Conservation (phyloP, 805 yeast genomes). For the Candida xyloterini region DNA sequence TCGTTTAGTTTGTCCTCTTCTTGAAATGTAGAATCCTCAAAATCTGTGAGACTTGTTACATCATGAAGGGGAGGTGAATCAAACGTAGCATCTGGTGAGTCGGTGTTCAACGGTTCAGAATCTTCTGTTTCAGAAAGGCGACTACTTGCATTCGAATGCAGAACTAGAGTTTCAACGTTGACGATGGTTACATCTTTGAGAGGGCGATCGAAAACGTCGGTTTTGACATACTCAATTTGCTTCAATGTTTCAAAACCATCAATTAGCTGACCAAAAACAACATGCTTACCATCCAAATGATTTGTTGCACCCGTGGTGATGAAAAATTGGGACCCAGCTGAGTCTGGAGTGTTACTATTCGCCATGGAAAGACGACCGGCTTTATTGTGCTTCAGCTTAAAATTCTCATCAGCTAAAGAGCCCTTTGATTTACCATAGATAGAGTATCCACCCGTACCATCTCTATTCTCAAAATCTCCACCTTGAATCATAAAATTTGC, state of each 20-base stretch:
- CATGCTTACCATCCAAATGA: constrained; percentile 62
- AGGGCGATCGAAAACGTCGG: constrained; percentile 42
- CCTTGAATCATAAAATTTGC: constrained; percentile 80
- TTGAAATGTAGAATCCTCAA: background rate
- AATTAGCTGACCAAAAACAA: constrained; percentile 74
- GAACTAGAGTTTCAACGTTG: background rate
- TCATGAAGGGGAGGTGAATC: background rate
- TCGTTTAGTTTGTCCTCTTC: background rate
- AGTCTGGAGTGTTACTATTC: constrained; percentile 43
- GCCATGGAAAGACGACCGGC: constrained; percentile 50
- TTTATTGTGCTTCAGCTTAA: constrained; percentile 44
- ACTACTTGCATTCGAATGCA: background rate
- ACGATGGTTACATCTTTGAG: constrained; percentile 32
- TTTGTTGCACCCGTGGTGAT: constrained; percentile 53
- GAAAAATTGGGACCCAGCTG: constrained; percentile 70
- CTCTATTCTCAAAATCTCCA: constrained; percentile 69
- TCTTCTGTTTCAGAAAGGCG: background rate
- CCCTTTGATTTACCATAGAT: constrained; percentile 60
- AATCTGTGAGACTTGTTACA: background rate
- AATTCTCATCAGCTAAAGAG: constrained; percentile 71
- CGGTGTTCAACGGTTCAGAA: background rate
- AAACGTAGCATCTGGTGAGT: too few relatives aligned
- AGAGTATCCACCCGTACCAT: constrained; percentile 77
- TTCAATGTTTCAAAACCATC: constrained; percentile 65
- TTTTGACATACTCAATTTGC: constrained; percentile 55